Evolutionary conservation across 192 early-diverging fungal species (phyloP).

Genomic region (Coemansia sp.): DNA sequence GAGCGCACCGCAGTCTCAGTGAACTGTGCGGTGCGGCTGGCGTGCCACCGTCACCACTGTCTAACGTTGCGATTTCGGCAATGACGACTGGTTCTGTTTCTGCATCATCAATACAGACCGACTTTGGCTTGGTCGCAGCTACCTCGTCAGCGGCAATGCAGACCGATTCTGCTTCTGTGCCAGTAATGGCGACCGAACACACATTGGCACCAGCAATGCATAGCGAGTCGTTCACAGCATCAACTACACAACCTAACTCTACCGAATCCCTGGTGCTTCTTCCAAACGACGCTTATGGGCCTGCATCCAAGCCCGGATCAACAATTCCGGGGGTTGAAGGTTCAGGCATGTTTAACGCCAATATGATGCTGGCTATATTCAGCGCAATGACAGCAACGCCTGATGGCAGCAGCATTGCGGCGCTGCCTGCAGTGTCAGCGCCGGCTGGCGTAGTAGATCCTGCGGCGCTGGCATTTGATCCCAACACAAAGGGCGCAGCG

Average conservation of each 20-base stretch:
- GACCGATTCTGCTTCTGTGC: conserved; percentile 4
- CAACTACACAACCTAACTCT: background rate
- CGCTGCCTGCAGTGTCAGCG: conserved; percentile 4
- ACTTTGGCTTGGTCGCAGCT: background rate
- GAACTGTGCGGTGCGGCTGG: conserved; percentile 26
- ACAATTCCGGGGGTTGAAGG: conserved; percentile 1
- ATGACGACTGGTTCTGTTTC: background rate
- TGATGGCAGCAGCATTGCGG: background rate
- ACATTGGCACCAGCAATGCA: background rate
- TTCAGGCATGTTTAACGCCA: conserved; percentile 14
- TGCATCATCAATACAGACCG: background rate
- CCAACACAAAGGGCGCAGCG: conserved; percentile 5
- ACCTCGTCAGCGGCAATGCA: background rate
- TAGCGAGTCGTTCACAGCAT: background rate
- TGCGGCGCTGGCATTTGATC: conserved; percentile 30
- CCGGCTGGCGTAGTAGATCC: conserved; percentile 10
- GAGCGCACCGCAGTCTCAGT: conserved; percentile 32
- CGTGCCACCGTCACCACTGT: conserved; percentile 42
- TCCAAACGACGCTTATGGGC: conserved; percentile 20
- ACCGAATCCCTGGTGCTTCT: background rate
- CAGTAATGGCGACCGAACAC: background rate
- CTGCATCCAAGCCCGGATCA: conserved; percentile 4
- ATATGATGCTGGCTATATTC: conserved; percentile 45
- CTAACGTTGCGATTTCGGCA: conserved; percentile 36
- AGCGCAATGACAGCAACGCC: conserved; percentile 34